A percentile compares a stretch with the other conserved stretches of the same genome.
phyloP scores from a whole-genome alignment of 2,329 filamentous ascomycete genomes.

The Atkinsonella hypoxylon region DNA sequence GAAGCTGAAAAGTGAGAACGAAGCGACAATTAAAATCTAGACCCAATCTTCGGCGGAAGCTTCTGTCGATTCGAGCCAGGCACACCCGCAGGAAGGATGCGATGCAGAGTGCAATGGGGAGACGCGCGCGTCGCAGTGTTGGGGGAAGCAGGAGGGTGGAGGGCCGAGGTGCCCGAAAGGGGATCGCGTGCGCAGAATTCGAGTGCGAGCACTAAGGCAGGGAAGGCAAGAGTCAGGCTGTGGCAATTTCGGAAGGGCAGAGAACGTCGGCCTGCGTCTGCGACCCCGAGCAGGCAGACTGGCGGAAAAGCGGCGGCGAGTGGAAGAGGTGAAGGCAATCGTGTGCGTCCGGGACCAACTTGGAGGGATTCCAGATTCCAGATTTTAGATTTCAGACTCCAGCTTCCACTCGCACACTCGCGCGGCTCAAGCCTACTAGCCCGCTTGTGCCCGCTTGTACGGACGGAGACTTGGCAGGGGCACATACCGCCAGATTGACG shows the following conservation, averaged over 20 bases:
- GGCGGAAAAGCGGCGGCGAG: constrained; percentile 1
- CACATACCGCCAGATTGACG: too few species aligned
- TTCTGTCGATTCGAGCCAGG: neutral
- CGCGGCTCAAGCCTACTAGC: neutral
- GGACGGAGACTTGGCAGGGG: too few species aligned
- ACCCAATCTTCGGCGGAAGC: neutral
- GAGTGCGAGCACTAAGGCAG: neutral
- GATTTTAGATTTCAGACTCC: neutral
- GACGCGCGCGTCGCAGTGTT: constrained; percentile 3
- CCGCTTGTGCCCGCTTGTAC: too few species aligned
- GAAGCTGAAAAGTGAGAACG: neutral
- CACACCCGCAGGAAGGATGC: neutral
- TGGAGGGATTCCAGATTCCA: neutral
- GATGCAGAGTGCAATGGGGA: neutral
- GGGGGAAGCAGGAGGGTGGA: neutral
- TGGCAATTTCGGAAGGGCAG: constrained; percentile 1
- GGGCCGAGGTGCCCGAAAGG: neutral
- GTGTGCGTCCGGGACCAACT: neutral
- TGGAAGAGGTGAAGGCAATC: neutral
- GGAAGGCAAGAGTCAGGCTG: neutral
- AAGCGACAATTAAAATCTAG: neutral
- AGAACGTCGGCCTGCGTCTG: constrained; percentile 13
- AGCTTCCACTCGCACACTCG: neutral
- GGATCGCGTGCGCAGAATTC: constrained; percentile 4
- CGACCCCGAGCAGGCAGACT: constrained; percentile 2